A percentile compares a stretch with the other conserved stretches of the same genome.
phyloP scores from a whole-genome alignment of 306 rosid species.

The Hylodesmum podocarpum region DNA sequence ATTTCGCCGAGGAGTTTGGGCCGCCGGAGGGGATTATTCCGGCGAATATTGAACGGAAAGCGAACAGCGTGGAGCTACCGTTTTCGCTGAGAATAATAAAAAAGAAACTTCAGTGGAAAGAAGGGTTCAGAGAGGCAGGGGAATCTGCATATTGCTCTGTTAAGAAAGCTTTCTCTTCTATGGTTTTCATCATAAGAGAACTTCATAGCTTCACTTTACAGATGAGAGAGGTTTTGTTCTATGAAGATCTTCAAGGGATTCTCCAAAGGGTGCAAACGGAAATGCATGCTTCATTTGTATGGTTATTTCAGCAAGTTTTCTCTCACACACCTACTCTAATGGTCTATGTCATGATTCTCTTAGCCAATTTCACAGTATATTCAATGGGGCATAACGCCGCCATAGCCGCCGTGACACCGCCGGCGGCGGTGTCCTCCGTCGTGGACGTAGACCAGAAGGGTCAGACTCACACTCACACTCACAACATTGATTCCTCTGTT shows the following conservation, averaged over 20 bases:
- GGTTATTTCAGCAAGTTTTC: conserved; percentile 91
- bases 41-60: conserved; percentile 70
- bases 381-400: conserved; percentile 75
- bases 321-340: conserved; percentile 90
- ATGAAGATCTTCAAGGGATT: conserved; percentile 75
- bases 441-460: conserved; percentile 22
- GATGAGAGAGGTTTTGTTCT: conserved; percentile 69
- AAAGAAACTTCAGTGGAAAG: conserved; percentile 73
- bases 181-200: conserved; percentile 91
- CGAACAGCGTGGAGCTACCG: conserved; percentile 86
- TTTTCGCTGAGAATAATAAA: conserved; percentile 76
- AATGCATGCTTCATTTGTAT: conserved; percentile 91
- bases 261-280: conserved; percentile 73
- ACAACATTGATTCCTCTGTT: conserved; percentile 55
- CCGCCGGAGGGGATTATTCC: conserved; percentile 54
- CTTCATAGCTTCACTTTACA: conserved; percentile 76
- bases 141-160: conserved; percentile 75
- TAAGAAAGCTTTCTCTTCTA: conserved; percentile 77
- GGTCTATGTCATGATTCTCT: conserved; percentile 85
- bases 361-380: conserved; percentile 81
- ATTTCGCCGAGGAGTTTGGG: conserved; percentile 27
- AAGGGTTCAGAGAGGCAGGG: conserved; percentile 65
- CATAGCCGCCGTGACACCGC: conserved; percentile 45
- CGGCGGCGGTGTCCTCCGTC: conserved; percentile 20
- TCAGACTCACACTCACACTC: not conserved